Percentiles rank a stretch among this genome's conserved stretches.
phyloP scores from a whole-genome alignment of 371 early-diverging fungal genomes.

The Mortierella sp. region DNA sequence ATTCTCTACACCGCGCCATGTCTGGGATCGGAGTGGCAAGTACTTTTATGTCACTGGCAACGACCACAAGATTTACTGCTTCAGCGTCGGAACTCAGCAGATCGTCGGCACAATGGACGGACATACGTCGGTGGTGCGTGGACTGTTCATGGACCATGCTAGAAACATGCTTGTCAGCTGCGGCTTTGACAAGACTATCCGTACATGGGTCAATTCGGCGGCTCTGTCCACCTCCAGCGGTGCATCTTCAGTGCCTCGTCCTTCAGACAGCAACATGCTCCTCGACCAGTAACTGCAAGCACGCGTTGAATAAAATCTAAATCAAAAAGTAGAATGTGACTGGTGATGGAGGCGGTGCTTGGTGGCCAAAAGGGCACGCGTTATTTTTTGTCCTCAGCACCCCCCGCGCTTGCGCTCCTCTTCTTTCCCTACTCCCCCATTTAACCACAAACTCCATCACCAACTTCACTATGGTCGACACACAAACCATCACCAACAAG shows the following conservation, averaged over 20 bases:
- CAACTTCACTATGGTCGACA: slow-evolving; percentile 23
- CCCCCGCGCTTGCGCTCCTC: background rate
- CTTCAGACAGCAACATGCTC: background rate
- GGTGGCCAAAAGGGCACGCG: background rate
- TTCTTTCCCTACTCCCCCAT: background rate
- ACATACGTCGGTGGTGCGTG: slow-evolving; percentile 65
- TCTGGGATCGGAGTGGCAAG: slow-evolving; percentile 74
- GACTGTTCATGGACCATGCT: slow-evolving; percentile 58
- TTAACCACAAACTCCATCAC: background rate
- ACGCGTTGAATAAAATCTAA: background rate
- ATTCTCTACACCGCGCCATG: slow-evolving; percentile 71
- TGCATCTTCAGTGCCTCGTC: background rate
- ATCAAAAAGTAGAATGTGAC: background rate
- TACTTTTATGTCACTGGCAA: slow-evolving; percentile 80
- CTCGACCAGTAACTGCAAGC: slow-evolving; percentile 20
- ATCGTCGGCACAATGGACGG: slow-evolving; percentile 65
- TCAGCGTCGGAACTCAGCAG: slow-evolving; percentile 71
- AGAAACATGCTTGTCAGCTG: slow-evolving; percentile 60
- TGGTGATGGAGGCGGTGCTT: slow-evolving; percentile 7
- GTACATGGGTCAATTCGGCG: slow-evolving; percentile 58
- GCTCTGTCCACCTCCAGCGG: background rate
- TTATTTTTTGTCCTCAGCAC: background rate
- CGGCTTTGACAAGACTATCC: slow-evolving; percentile 67
- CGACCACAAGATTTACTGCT: slow-evolving; percentile 70
- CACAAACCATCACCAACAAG: slow-evolving; percentile 23